Base-by-base conservation (phyloP, 768 basidiomycete genomes). In the Naematelia encephala region DNA sequence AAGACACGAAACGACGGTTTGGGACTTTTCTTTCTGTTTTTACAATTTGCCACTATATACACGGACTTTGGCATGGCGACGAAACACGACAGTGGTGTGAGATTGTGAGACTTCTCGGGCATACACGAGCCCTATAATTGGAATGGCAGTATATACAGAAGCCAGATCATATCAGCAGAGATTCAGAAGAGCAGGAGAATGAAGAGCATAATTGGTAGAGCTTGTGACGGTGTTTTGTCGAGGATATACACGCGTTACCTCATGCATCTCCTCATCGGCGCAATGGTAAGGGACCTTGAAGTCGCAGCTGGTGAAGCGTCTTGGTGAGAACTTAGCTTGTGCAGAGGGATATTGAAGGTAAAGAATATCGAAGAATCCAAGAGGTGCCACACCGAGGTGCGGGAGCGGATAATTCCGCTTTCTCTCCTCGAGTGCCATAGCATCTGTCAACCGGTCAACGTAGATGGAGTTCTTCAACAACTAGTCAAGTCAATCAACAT, bases 11-110 rank as follows among this genome's bases (percentile, higher is more conserved):
- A 47, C 25, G 8, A 47, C 5, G 8, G 11, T 19, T 21, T 5
- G 10, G 46, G 19, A 26, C n/a, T 19, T 26, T 47, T 19, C 21
- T 8, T 47, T 21, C n/a, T 11, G 19, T 43, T 11, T 11, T 11
- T 21, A 26, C 25, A 47, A 10, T 19, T 21, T 21, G 46, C 46
- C n/a, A 47, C 25, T 21, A 19, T 19, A 47, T 47, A 47, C 46
- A 47, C 46, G 46, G 21, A 47, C 19, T 11, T 11, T 47, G n/a
- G 46, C 46, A 47, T 47, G 46, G 46, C 46, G 25, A 47, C 19
- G 46, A 47, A 19, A 47, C 46, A 8, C 46, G 46, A 26, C 34
- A 16, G 16, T 8, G 16, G 34, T 8, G 34, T 39, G 34, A 39
- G 8, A 8, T 5, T 26, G 21, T 11, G 11, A 5, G 11, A 21